phyloP scores from a whole-genome alignment of 169 alveolate species.

The Eimeria praecox region DNA sequence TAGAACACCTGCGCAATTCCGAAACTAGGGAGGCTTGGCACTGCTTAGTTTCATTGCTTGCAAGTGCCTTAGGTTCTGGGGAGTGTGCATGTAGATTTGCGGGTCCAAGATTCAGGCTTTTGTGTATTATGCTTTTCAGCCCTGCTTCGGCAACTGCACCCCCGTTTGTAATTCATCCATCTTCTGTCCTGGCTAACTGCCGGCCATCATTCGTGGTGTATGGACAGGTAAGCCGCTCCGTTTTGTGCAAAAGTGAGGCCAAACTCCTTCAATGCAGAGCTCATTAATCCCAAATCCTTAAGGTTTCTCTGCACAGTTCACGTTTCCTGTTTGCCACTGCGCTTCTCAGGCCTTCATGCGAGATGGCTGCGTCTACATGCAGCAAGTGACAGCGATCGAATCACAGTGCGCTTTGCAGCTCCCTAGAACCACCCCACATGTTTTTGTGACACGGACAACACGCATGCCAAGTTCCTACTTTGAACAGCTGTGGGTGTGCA shows the following conservation, averaged over 20 bases:
- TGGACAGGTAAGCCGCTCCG: slow-evolving; percentile 8
- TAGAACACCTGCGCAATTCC: not conserved
- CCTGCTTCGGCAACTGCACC: slow-evolving; percentile 60
- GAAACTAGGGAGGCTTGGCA: not conserved
- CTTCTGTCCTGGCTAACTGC: slow-evolving; percentile 68
- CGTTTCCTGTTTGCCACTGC: not conserved
- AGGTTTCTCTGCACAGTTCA: not conserved
- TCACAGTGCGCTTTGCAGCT: slow-evolving; percentile 15
- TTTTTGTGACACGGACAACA: not conserved
- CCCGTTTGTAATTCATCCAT: slow-evolving; percentile 57
- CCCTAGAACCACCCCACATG: not conserved
- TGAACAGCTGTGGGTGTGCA: not conserved
- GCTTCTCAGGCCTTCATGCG: slow-evolving; percentile 69
- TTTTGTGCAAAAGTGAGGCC: not conserved
- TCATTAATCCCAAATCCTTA: not conserved
- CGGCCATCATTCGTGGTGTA: slow-evolving; percentile 48
- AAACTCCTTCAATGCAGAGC: not conserved
- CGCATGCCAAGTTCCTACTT: not conserved
- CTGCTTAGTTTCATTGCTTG: not conserved
- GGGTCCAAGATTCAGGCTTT: not conserved
- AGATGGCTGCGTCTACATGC: slow-evolving; percentile 77
- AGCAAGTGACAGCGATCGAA: slow-evolving; percentile 66
- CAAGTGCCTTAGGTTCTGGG: not conserved
- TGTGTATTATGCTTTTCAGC: not conserved
- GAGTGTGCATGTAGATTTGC: not conserved